phyloP scores from a whole-genome alignment of 2,329 filamentous ascomycete genomes.

The Fusarium ramigenum region DNA sequence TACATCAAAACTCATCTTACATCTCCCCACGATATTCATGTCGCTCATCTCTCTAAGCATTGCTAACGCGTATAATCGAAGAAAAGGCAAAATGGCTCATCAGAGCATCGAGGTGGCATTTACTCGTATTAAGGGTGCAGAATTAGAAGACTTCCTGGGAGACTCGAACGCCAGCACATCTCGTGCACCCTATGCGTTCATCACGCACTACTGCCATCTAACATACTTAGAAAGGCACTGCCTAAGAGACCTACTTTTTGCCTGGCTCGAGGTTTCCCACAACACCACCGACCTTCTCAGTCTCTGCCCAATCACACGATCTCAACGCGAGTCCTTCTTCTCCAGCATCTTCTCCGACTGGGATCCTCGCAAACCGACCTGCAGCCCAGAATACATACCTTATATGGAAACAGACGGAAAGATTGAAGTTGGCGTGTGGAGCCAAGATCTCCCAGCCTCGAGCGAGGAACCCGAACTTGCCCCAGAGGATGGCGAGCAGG shows the following conservation, averaged over 20 bases:
- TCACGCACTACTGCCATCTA: not conserved
- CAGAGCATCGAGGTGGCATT: not conserved
- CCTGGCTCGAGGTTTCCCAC: not conserved
- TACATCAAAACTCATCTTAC: not conserved
- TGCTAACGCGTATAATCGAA: not conserved
- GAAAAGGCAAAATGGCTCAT: not conserved
- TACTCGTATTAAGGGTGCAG: not conserved
- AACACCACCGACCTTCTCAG: not conserved
- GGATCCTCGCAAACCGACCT: not conserved
- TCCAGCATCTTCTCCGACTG: not conserved
- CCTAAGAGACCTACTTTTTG: not conserved
- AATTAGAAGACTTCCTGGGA: not conserved
- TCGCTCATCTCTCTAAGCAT: not conserved
- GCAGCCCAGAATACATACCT: not conserved
- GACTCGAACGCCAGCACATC: not conserved
- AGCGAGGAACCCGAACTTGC: not conserved
- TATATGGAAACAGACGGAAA: not conserved
- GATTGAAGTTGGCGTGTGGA: not conserved
- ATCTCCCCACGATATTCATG: not conserved
- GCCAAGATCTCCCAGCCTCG: not conserved
- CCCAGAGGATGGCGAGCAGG: not conserved
- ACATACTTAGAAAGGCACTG: not conserved
- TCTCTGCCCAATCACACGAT: not conserved
- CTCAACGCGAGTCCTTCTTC: not conserved
- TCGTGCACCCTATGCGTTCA: not conserved